Conservation (phyloP, 1,284 basidiomycete genomes). For the Ganoderma multipileum region DNA sequence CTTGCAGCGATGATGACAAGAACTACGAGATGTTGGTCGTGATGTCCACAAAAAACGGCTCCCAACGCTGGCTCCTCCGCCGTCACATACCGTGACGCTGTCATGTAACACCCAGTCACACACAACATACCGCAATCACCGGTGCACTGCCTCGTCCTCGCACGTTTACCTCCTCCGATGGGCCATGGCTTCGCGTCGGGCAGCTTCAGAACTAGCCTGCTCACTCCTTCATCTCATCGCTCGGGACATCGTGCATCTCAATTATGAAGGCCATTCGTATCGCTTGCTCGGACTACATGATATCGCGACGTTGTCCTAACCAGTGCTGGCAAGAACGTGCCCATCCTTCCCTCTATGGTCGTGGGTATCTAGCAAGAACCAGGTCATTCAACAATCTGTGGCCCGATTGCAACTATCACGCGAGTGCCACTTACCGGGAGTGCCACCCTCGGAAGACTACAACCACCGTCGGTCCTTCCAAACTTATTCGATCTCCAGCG, state of each 20-base stretch:
- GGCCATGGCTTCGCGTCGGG: background rate
- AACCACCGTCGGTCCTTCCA: constrained; percentile 2
- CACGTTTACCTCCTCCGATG: constrained; percentile 14
- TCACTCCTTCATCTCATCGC: background rate
- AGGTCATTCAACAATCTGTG: constrained; percentile 2
- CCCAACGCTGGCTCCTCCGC: constrained; percentile 14
- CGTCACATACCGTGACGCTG: constrained; percentile 15
- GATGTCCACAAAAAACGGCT: constrained; percentile 33
- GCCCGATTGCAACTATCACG: background rate
- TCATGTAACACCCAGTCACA: constrained; percentile 16
- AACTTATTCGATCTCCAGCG: constrained; percentile 18
- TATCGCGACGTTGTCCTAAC: background rate
- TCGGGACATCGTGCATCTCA: background rate
- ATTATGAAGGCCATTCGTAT: background rate
- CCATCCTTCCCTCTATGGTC: background rate
- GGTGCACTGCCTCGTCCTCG: constrained; percentile 15
- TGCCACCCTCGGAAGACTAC: background rate
- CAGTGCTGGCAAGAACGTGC: background rate
- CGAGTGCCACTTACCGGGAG: constrained; percentile 9
- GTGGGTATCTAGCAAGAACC: constrained; percentile 1
- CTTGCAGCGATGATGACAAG: constrained; percentile 29
- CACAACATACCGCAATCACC: constrained; percentile 17
- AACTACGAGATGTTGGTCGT: constrained; percentile 23
- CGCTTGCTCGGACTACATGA: background rate
- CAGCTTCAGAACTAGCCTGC: background rate